Evolutionary conservation across 2,329 filamentous ascomycete genomes (phyloP), one percentile per base, ranked within the genome.

Genomic region (Talaromyces islandicus): DNA sequence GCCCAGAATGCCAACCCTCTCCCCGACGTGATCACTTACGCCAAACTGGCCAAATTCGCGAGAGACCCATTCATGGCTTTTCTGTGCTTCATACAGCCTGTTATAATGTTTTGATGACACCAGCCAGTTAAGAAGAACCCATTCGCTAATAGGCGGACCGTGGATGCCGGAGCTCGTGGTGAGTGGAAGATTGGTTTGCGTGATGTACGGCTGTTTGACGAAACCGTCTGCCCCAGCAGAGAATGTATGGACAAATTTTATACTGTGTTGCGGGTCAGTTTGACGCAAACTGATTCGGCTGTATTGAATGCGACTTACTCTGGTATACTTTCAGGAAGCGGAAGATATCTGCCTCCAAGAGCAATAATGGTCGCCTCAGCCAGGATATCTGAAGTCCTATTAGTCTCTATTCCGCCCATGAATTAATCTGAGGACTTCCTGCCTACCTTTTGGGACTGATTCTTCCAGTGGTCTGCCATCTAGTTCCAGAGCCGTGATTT

Each of bases 71-170:
- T 73, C 64, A 61, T 81, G 82, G 63, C 79, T 69, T 63, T 83
- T 83, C 71, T 88, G 86, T 62, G 78, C 76, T 54, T 86, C 80
- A 55, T 86, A 79, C n/a, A 84, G 69, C 32, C 72, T 55, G 50
- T 79, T 77, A 69, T 84, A 85, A 27, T 79, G 75, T 62, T 85
- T 83, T n/a, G 77, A 80, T 25, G 81, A 76, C n/a, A 81, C 77
- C 2, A 88, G 74, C 58, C 82, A 80, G 65, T 86, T 87, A 79
- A 88, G 78, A 29, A 88, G 71, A 12, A 85, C 82, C 85, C 86
- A 89, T 74, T 88, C 86, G 0, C 85, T 79, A 55, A 88, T 88
- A 60, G 86, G 84, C 0, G 86, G 86, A 1, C 83, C 84, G 66
- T 86, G 84, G 53, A 86, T 81, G 25, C 84, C 77, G 4, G 79